Evolutionary conservation across 192 early-diverging fungal genomes (phyloP).

Genomic region (Coemansia sp.): DNA sequence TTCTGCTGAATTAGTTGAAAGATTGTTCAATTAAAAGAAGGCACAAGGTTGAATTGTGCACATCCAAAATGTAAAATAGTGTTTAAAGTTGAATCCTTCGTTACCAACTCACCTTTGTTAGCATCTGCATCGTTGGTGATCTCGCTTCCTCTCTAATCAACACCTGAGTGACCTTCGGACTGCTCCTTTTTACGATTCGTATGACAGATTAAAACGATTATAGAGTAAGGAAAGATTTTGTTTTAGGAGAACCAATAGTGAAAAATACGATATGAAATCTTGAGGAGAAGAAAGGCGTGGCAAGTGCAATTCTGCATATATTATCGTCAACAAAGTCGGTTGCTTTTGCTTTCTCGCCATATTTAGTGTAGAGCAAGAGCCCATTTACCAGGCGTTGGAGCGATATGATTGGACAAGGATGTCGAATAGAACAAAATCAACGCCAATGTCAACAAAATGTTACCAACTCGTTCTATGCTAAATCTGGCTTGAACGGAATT

Average conservation of each 20-base stretch:
- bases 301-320: background rate
- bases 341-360: too few relatives aligned
- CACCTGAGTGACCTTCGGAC: background rate
- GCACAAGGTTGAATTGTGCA: background rate
- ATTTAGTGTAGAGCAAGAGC: too few relatives aligned
- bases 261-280: background rate
- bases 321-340: too few relatives aligned
- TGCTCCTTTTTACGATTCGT: background rate
- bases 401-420: background rate
- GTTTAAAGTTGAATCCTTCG: background rate
- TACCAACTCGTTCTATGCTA: too few relatives aligned
- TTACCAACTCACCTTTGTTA: constrained; percentile 65
- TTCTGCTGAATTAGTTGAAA: background rate
- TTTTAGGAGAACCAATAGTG: background rate
- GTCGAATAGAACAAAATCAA: background rate
- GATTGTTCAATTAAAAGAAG: background rate
- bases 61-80: background rate
- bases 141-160: background rate
- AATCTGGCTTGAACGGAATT: too few relatives aligned
- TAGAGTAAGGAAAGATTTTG: background rate
- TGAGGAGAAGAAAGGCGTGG: background rate
- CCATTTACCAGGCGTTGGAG: background rate
- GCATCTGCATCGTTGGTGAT: constrained; percentile 68
- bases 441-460: background rate
- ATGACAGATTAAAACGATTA: background rate